Evolutionary conservation across 192 early-diverging fungal species (phyloP).

Genomic region (Diversispora epigaea): DNA sequence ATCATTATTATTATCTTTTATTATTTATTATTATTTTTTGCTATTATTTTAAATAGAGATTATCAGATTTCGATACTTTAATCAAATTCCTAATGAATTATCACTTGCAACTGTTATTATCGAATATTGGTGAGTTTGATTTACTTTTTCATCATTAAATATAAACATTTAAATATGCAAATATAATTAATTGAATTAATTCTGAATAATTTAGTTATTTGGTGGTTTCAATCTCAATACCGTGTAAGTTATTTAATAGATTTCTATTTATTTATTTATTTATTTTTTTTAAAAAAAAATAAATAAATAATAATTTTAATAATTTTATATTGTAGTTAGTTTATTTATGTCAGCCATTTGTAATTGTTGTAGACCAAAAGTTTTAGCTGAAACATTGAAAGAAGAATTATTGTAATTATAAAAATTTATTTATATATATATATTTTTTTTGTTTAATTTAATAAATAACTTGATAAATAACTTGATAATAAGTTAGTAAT

Average conservation of each 20-base stretch:
- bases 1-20: background rate
- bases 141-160: background rate
- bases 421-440: background rate
- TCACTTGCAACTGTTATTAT: background rate
- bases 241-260: background rate
- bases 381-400: conserved; percentile 1
- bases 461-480: background rate
- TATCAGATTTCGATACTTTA: background rate
- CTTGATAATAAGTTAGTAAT: too few species aligned
- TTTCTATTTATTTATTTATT: background rate
- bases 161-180: background rate
- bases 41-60: background rate
- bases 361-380: background rate
- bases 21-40: background rate
- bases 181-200: background rate
- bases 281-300: background rate
- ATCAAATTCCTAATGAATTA: background rate
- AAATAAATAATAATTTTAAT: background rate
- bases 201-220: background rate
- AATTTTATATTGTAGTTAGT: background rate
- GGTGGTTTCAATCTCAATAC: background rate
- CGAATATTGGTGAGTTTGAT: background rate
- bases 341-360: background rate
- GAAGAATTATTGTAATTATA: background rate
- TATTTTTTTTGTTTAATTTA: background rate